Evolutionary conservation across 176 grass and related monocot genomes (phyloP).

Genomic region (Oryza glumipatula): DNA sequence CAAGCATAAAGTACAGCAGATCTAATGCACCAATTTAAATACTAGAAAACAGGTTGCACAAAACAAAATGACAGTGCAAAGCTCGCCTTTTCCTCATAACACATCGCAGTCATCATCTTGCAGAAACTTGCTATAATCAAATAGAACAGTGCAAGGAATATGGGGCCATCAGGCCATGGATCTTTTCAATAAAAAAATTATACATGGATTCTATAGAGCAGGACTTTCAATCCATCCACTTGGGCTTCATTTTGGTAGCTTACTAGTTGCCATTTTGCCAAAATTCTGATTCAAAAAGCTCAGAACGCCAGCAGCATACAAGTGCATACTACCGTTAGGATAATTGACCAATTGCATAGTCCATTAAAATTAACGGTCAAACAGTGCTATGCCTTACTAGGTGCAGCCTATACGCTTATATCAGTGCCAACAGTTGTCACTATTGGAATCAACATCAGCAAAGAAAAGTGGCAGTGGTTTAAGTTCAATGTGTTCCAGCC

Average conservation of each 20-base stretch:
- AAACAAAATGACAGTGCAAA: background rate
- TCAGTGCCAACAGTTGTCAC: constrained; percentile 9
- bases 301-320: constrained; percentile 1
- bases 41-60: background rate
- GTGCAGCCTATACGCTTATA: background rate
- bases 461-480: background rate
- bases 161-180: background rate
- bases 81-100: background rate
- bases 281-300: background rate
- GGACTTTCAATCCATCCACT: background rate
- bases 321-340: background rate
- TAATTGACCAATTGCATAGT: background rate
- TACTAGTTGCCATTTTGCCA: background rate
- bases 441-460: background rate
- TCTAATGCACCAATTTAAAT: background rate
- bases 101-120: background rate
- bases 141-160: background rate
- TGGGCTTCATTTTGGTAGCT: background rate
- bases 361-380: background rate
- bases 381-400: background rate
- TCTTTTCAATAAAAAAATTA: background rate
- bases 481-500: constrained; percentile 13
- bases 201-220: background rate
- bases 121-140: background rate
- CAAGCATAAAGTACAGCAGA: background rate